phyloP scores from a whole-genome alignment of 2,329 filamentous ascomycete species.

The Fusarium algeriense region DNA sequence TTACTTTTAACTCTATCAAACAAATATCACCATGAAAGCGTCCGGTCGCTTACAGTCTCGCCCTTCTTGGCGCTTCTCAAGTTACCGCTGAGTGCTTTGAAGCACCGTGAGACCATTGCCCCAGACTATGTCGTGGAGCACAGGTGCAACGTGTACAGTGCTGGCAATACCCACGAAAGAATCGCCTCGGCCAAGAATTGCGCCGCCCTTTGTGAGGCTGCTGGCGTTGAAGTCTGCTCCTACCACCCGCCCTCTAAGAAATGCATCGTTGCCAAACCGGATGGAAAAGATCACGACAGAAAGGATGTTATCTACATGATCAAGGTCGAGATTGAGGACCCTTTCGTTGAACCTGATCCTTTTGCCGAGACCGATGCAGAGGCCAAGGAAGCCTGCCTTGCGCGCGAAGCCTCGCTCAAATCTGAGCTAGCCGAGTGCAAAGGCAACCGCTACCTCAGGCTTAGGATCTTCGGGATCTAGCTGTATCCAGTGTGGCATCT shows the following conservation, averaged over 20 bases:
- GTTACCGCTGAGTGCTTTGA: not conserved
- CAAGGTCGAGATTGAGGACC: not conserved
- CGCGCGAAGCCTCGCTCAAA: fast-evolving
- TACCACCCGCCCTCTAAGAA: not conserved
- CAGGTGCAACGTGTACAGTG: not conserved
- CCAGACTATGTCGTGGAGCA: not conserved
- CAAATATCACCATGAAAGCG: not conserved
- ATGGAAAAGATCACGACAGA: not conserved
- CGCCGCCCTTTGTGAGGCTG: not conserved
- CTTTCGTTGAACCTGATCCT: not conserved
- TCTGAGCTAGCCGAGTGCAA: not conserved
- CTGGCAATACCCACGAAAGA: not conserved
- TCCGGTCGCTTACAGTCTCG: not conserved
- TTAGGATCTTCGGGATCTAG: not conserved
- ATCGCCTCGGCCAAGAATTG: not conserved
- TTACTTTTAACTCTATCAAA: not conserved
- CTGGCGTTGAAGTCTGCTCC: not conserved
- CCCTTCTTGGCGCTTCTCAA: not conserved
- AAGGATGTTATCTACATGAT: not conserved
- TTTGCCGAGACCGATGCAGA: not conserved
- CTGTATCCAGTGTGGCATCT: too few relatives aligned
- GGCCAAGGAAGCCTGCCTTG: not conserved
- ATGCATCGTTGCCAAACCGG: not conserved
- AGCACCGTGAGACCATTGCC: not conserved
- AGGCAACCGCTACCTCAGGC: not conserved